Evolutionary conservation across 2,329 filamentous ascomycete species (phyloP).

Genomic region (Beauveria australis): DNA sequence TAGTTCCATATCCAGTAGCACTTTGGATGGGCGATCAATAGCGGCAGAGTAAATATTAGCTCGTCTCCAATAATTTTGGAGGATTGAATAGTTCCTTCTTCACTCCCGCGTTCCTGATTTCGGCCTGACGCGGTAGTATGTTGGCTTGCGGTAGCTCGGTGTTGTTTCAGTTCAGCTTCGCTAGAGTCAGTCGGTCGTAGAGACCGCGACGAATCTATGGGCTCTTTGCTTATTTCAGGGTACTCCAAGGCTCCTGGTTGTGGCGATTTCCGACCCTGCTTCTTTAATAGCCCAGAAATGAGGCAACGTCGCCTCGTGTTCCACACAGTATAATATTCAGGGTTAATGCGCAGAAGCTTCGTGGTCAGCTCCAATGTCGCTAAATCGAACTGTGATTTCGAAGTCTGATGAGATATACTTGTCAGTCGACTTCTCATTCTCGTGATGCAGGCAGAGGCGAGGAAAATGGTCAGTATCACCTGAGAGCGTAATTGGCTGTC

Average conservation of each 20-base stretch:
- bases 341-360: conserved; percentile 67
- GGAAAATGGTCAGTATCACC: conserved; percentile 30
- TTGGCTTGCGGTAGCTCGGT: conserved; percentile 26
- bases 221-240: conserved; percentile 46
- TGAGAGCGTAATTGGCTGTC: conserved; percentile 60
- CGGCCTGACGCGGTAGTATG: not conserved
- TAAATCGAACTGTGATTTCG: conserved; percentile 38
- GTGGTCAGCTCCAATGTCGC: conserved; percentile 60
- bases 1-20: conserved; percentile 99
- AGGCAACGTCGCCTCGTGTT: conserved; percentile 72
- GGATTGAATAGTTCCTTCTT: conserved; percentile 12
- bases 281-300: conserved; percentile 50
- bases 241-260: conserved; percentile 47
- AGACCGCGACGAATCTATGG: conserved; percentile 55
- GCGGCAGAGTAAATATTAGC: conserved; percentile 71
- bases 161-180: conserved; percentile 35
- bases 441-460: not conserved
- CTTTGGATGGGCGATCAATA: conserved; percentile 82
- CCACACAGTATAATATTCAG: conserved; percentile 88
- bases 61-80: conserved; percentile 58
- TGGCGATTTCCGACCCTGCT: conserved; percentile 40
- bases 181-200: conserved; percentile 46
- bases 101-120: conserved; percentile 23
- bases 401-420: conserved; percentile 20
- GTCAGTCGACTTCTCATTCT: not conserved